phyloP scores from a whole-genome alignment of 1,284 basidiomycete genomes.

The Trichosporon faecale region DNA sequence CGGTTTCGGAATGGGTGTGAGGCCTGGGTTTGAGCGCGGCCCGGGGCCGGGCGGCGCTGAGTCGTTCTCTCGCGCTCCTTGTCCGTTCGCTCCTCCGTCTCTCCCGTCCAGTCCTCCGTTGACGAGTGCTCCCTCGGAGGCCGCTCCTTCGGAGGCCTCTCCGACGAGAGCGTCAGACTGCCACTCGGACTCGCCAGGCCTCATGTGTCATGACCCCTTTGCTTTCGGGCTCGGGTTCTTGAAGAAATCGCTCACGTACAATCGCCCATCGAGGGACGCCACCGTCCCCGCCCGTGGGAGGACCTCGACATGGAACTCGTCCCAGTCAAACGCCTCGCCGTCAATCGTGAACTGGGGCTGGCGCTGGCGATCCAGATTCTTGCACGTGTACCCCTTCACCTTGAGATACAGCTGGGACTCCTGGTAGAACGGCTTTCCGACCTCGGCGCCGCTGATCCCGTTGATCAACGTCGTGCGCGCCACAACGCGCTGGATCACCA shows the following conservation, averaged over 20 bases:
- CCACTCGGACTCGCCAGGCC: neutral
- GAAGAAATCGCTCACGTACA: slow-evolving; percentile 42
- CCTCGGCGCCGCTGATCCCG: slow-evolving; percentile 65
- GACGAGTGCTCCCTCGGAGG: neutral
- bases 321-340: slow-evolving; percentile 77
- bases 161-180: too few species aligned
- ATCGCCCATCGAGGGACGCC: slow-evolving; percentile 67
- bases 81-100: neutral
- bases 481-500: slow-evolving; percentile 64
- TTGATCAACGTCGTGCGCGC: slow-evolving; percentile 61
- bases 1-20: neutral
- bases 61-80: neutral
- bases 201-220: neutral
- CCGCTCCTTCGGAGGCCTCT: too few species aligned
- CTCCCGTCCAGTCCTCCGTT: neutral
- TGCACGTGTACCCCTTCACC: slow-evolving; percentile 65
- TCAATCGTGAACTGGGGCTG: slow-evolving; percentile 59
- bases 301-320: slow-evolving; percentile 79
- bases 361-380: slow-evolving; percentile 61
- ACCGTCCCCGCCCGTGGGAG: slow-evolving; percentile 67
- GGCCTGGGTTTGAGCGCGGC: too few species aligned
- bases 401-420: slow-evolving; percentile 71
- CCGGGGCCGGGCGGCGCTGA: too few species aligned
- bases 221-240: neutral
- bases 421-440: slow-evolving; percentile 67